Percentiles rank a stretch among this genome's conserved stretches.
Evolutionary conservation across 2,329 filamentous ascomycete species (phyloP).

Genomic region (Xylariaceae sp.): DNA sequence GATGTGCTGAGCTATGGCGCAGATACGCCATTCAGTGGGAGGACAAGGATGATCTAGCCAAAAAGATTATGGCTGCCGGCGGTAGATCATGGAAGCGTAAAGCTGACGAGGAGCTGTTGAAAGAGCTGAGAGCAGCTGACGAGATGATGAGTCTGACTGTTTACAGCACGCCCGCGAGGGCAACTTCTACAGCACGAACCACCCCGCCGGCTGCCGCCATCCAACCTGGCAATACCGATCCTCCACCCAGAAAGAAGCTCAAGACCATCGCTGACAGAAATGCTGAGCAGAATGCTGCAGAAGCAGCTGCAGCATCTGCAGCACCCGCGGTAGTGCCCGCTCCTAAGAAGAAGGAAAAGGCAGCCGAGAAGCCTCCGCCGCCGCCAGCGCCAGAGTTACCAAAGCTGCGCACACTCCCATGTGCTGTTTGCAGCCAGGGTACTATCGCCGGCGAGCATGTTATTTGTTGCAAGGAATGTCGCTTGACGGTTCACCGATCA

Average conservation of each 20-base stretch:
- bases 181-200: conserved; percentile 28
- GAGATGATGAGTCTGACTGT: conserved; percentile 49
- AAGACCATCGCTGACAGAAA: conserved; percentile 53
- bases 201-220: conserved; percentile 29
- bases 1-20: conserved; percentile 90
- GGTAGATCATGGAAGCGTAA: conserved; percentile 81
- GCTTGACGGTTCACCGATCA: conserved; percentile 81
- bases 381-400: conserved; percentile 64
- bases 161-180: conserved; percentile 33
- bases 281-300: conserved; percentile 41
- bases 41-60: conserved; percentile 82
- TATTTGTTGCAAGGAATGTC: conserved; percentile 78
- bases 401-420: conserved; percentile 72
- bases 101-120: conserved; percentile 84
- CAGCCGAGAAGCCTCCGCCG: conserved; percentile 50
- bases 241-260: conserved; percentile 57
- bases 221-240: conserved; percentile 40
- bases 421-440: conserved; percentile 73
- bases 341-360: conserved; percentile 58
- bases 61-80: conserved; percentile 75
- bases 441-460: conserved; percentile 66
- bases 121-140: conserved; percentile 62
- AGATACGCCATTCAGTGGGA: conserved; percentile 96
- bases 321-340: conserved; percentile 36
- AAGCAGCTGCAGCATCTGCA: conserved; percentile 43